Evolutionary conservation across 148 eudicot genomes (phyloP).

Genomic region (Persicaria maculosa): DNA sequence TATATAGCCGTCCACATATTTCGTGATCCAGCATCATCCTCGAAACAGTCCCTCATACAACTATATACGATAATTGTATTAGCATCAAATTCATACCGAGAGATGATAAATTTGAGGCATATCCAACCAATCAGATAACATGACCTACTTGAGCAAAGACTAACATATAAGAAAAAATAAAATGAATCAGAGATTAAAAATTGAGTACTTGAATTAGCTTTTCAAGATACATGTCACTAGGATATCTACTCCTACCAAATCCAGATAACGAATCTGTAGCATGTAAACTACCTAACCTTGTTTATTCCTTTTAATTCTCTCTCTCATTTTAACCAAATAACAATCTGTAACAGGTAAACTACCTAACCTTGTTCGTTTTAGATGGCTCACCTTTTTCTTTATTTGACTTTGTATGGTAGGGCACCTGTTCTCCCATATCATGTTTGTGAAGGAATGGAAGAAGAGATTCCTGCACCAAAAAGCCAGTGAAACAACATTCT

Average conservation of each 20-base stretch:
- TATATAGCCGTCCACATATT: slow-evolving; percentile 66
- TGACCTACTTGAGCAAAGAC: too few species aligned
- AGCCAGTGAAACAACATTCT: neutral
- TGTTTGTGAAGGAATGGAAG: neutral
- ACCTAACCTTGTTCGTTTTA: neutral
- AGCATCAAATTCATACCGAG: slow-evolving; percentile 40
- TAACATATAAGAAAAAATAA: too few species aligned
- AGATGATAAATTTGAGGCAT: slow-evolving; percentile 58
- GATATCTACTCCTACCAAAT: too few species aligned
- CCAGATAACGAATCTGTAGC: too few species aligned
- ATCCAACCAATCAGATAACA: too few species aligned
- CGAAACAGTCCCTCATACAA: too few species aligned
- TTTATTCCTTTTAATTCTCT: neutral
- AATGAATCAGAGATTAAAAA: too few species aligned
- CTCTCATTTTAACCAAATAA: too few species aligned
- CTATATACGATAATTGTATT: slow-evolving; percentile 15
- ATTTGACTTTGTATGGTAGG: neutral
- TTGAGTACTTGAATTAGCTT: too few species aligned
- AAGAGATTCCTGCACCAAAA: neutral
- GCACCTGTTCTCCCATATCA: neutral
- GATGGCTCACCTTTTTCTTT: neutral
- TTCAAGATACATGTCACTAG: too few species aligned
- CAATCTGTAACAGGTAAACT: too few species aligned
- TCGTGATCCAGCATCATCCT: neutral
- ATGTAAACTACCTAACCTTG: too few species aligned